Evolutionary conservation across 148 eudicot genomes (phyloP), one percentile per base, ranked within the genome.

Genomic region (Camellia japonica): DNA sequence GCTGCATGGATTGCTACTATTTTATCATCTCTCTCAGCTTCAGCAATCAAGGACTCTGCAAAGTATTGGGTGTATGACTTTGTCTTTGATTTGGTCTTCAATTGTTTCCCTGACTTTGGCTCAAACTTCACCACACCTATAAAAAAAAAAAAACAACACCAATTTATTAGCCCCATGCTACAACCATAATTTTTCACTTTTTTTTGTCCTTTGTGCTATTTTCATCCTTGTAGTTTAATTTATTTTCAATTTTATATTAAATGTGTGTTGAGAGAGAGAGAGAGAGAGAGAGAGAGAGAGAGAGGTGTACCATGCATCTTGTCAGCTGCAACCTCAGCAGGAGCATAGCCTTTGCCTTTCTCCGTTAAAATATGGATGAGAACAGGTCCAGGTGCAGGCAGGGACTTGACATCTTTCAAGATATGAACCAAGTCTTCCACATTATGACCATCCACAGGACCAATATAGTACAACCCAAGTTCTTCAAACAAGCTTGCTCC

Each of bases 1-100:
- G 87, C 89, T 1, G 87, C 89, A 76, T 87, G 89, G 64, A 87
- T 82, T n/a, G 87, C 89, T 6, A 87, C 82, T 59, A 87, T 73
- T 51, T 79, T 82, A 0, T 87, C 80, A 76, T 87, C 89, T n/a
- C 38, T 42, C 76, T 87, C 79, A 3, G 89, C 89, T 75, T 87
- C 87, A n/a, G 87, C 85, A 15, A 87, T 74, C 54, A 87, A 73
- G 49, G 89, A 79, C 76, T 87, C 85, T 0, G 83, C 89, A 44
- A 87, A 87, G 64, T 87, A 87, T 38, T 78, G 86, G 0, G 89
- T 87, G 74, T 84, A 87, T 1, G 89, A 79, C 23, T 64, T 75
- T 12, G 89, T 84, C 11, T 66, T 73, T 7, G 79, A n/a, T 56
- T 77, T 77, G 61, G 59, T 20, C 52, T 84, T 84, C 64, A 80